Conservation (phyloP, 306 rosid species). For the Cotoneaster glaucophyllus region DNA sequence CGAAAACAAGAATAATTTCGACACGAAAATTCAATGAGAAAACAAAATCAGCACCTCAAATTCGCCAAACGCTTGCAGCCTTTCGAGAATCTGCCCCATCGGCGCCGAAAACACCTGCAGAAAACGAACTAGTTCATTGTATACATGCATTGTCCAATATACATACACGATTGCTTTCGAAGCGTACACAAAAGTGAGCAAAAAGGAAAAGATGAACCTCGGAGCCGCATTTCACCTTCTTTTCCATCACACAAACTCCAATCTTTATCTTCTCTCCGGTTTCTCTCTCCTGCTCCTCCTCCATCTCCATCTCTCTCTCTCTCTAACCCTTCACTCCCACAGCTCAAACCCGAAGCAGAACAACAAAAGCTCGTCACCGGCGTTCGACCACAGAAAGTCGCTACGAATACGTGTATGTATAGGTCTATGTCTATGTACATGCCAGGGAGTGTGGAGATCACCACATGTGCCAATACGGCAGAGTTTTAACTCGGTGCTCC, state of each 20-base stretch:
- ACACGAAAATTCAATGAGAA: not conserved
- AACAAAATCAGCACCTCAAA: constrained; percentile 51
- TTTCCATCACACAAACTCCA: constrained; percentile 98
- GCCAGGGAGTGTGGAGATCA: not conserved
- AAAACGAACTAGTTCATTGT: constrained; percentile 10
- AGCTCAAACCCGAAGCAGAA: constrained; percentile 8
- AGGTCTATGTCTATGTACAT: not conserved
- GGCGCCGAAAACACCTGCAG: constrained; percentile 79
- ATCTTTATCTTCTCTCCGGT: constrained; percentile 47
- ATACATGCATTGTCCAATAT: constrained; percentile 20
- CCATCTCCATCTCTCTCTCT: constrained; percentile 11
- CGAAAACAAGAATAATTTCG: not conserved
- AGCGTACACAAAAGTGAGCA: constrained; percentile 16
- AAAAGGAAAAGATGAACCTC: constrained; percentile 47
- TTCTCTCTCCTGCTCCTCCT: constrained; percentile 24
- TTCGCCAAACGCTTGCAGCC: constrained; percentile 88
- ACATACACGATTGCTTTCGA: not conserved
- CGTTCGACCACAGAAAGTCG: constrained; percentile 8
- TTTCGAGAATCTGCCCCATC: constrained; percentile 83
- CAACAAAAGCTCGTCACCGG: constrained; percentile 4
- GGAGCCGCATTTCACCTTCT: constrained; percentile 97
- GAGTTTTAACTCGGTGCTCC: not conserved
- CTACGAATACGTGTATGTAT: not conserved
- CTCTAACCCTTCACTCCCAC: not conserved
- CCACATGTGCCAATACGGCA: not conserved